Percentiles rank a stretch among this genome's conserved stretches.
phyloP scores from a whole-genome alignment of 2,329 filamentous ascomycete species.

The Alternaria tenuissima region DNA sequence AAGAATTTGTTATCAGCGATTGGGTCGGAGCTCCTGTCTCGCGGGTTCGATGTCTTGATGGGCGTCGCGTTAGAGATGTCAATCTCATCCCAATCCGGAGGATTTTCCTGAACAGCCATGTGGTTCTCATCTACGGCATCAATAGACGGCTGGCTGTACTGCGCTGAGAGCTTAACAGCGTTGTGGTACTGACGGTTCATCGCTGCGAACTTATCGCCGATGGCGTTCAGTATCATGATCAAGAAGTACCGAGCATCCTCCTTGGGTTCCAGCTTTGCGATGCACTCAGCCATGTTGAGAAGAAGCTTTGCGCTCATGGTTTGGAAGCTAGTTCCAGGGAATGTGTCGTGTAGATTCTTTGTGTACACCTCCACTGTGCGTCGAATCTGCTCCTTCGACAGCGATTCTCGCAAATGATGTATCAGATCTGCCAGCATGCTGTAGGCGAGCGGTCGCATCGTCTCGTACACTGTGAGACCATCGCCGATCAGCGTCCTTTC shows the following conservation, averaged over 20 bases:
- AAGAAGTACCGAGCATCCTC: constrained; percentile 93
- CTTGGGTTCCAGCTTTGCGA: constrained; percentile 92
- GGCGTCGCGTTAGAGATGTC: constrained; percentile 97
- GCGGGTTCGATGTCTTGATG: constrained; percentile 91
- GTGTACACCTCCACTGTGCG: constrained; percentile 98
- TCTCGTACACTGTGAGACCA: constrained; percentile 95
- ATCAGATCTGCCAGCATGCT: constrained; percentile 99
- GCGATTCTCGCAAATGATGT: constrained; percentile 91
- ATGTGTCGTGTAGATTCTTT: constrained; percentile 91
- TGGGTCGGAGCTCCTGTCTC: constrained; percentile 87
- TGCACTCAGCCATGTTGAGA: constrained; percentile 97
- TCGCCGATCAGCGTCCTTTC: constrained; percentile 95
- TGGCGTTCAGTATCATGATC: constrained; percentile 96
- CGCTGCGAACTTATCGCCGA: constrained; percentile 95
- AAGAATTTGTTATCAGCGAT: constrained; percentile 97
- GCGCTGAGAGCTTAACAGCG: constrained; percentile 88
- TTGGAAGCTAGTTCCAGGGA: constrained; percentile 97
- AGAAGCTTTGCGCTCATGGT: constrained; percentile 99
- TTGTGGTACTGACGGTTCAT: constrained; percentile 98
- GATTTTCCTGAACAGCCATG: constrained; percentile 79
- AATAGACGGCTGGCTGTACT: constrained; percentile 71
- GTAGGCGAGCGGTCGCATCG: constrained; percentile 92
- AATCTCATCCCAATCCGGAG: constrained; percentile 96
- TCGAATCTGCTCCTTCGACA: constrained; percentile 89
- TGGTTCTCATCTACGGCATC: constrained; percentile 78